Percentiles rank a stretch among this genome's conserved stretches.
Conservation (phyloP, 148 eudicot species). For the Limonium bicolor region DNA sequence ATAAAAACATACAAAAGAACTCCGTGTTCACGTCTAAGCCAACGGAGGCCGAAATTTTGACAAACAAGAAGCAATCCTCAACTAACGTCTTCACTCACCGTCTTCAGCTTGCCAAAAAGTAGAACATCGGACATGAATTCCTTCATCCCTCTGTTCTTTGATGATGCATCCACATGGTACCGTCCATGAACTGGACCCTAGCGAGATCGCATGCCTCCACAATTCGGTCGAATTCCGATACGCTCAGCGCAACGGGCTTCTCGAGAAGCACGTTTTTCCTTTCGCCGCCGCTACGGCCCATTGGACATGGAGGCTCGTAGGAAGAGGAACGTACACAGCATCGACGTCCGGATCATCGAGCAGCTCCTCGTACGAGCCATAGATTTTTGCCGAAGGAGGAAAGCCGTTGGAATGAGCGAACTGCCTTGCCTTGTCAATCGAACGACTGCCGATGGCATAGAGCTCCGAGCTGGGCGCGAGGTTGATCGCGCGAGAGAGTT, state of each 20-base stretch:
- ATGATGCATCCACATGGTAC: constrained; percentile 62
- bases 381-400: constrained; percentile 31
- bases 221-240: constrained; percentile 42
- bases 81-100: constrained; percentile 14
- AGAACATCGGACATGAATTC: constrained; percentile 19
- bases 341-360: constrained; percentile 61
- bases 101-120: constrained; percentile 33
- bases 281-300: constrained; percentile 68
- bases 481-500: constrained; percentile 42
- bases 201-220: constrained; percentile 29
- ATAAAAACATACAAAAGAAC: no score
- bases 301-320: constrained; percentile 47
- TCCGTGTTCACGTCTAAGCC: no score
- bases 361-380: constrained; percentile 49
- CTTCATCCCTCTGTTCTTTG: constrained; percentile 24
- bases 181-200: constrained; percentile 68
- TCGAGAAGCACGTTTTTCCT: constrained; percentile 49
- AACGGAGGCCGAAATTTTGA: not conserved
- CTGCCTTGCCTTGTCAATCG: constrained; percentile 31
- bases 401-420: constrained; percentile 34
- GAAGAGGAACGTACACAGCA: constrained; percentile 64
- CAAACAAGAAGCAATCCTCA: not conserved
- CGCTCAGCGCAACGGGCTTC: constrained; percentile 58
- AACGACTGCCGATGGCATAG: constrained; percentile 58
- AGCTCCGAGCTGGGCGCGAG: constrained; percentile 37